Evolutionary conservation across 345 rosid genomes (phyloP), one percentile per base, ranked within the genome.

Genomic region (Moricandia arvensis): DNA sequence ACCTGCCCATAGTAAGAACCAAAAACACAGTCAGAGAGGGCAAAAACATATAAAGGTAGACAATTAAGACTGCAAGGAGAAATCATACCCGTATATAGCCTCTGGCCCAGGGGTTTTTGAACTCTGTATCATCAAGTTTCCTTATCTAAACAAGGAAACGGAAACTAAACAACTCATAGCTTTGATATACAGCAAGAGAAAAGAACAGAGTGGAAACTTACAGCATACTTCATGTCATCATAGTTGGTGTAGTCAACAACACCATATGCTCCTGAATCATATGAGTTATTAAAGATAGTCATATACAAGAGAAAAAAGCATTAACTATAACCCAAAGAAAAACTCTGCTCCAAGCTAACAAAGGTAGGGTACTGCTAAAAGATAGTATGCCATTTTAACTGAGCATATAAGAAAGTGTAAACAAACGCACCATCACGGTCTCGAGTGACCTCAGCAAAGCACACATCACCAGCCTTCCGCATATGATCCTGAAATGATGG

Each of bases 171-270:
- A 66, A 38, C 24, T 3, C 51, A 61, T 7, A 67, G 4, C 1
- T 4, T 59, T 47, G 21, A 1, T 34, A 59, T 17, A 27, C 31
- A 54, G 35, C 21, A 67, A 66, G 33, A 72, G 73, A 17, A 35
- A 61, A 38, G 55, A 54, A 31, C 4, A 24, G 11, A 68, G 54
- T 31, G 30, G 60, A 55, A 73, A 85, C 94, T 88, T 82, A 93
- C 97, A 59, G 97, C 96, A 81, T 93, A 93, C 77, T 91, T 93
- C 98, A 91, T 93, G 87, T 91, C 98, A 30, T 93, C 97, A 67
- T 86, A 80, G 80, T 89, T 93, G 47, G 96, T 89, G 80, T 91
- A 93, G 83, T 93, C 98, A 35, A 93, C 97, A 81, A 93, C 37
- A 64, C 97, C 98, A 86, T 83, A 93, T 69, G 97, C 90, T 62